phyloP scores from a whole-genome alignment of 768 basidiomycete species.

The Melanogaster broomeanus region DNA sequence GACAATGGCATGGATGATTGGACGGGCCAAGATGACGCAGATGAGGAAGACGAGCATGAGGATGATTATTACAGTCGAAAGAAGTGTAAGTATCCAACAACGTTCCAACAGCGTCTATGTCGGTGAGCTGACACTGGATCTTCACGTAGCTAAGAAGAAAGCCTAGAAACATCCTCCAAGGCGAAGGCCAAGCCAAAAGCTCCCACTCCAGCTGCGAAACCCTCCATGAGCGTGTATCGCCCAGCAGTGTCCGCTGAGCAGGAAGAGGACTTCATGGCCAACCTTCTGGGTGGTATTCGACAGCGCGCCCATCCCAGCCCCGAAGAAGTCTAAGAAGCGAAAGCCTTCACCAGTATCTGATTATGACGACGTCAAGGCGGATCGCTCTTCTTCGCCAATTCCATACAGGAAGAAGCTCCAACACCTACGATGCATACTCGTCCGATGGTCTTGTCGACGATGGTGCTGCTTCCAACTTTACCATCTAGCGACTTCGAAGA shows the following conservation, averaged over 20 bases:
- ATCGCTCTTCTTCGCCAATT: slow-evolving; percentile 41
- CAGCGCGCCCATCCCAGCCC: slow-evolving; percentile 39
- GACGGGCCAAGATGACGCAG: slow-evolving; percentile 58
- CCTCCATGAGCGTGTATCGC: slow-evolving; percentile 80
- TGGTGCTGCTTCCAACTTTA: slow-evolving; percentile 14
- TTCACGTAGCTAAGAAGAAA: slow-evolving; percentile 30
- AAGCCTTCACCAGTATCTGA: slow-evolving; percentile 58
- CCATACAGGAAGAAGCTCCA: slow-evolving; percentile 34
- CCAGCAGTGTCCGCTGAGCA: slow-evolving; percentile 73
- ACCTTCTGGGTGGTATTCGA: slow-evolving; percentile 77
- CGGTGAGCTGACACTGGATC: slow-evolving; percentile 6
- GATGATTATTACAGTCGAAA: slow-evolving; percentile 36
- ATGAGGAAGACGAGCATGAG: slow-evolving; percentile 54
- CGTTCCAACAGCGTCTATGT: background rate
- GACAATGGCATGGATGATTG: slow-evolving; percentile 99
- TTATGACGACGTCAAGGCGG: slow-evolving; percentile 29
- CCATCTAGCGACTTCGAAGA: slow-evolving; percentile 59
- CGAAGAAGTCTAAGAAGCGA: slow-evolving; percentile 55
- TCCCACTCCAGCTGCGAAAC: slow-evolving; percentile 51
- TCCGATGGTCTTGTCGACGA: slow-evolving; percentile 33
- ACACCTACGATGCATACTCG: slow-evolving; percentile 39
- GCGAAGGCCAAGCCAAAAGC: slow-evolving; percentile 44
- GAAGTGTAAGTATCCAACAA: slow-evolving; percentile 36
- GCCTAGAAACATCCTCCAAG: slow-evolving; percentile 25
- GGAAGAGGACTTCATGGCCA: slow-evolving; percentile 89